These are phyloP conservation scores for Ceratocystis albifundus DNA, from an alignment of 2,329 filamentous ascomycete species.

Conservation along the genomic window DNA sequence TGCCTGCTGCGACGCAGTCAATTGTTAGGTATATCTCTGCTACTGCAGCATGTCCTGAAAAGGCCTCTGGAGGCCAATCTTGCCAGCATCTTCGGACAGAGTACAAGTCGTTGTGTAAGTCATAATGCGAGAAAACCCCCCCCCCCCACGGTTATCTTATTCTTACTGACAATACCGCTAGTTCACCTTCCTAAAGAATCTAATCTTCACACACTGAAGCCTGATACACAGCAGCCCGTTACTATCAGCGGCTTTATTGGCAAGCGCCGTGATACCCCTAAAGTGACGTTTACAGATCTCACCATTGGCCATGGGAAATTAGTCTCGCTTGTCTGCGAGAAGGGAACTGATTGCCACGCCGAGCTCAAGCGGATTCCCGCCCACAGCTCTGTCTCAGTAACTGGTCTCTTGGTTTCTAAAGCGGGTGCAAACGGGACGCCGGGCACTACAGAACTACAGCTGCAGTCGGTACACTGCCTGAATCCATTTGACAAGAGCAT, in stretches of 20 bases:
- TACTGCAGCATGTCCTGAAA: not conserved
- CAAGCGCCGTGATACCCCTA: constrained; percentile 53
- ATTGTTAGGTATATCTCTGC: constrained; percentile 4
- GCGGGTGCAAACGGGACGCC: constrained; percentile 25
- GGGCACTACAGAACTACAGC: constrained; percentile 24
- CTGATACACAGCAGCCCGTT: constrained; percentile 19
- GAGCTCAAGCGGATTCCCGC: constrained; percentile 38
- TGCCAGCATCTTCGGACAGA: constrained; percentile 11
- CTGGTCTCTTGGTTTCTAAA: constrained; percentile 31
- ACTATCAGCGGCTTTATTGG: constrained; percentile 59
- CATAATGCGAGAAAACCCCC: not conserved
- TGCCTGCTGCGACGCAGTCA: not conserved
- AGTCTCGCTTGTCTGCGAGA: constrained; percentile 32
- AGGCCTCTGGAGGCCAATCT: not conserved
- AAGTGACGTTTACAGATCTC: constrained; percentile 57
- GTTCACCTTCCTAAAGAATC: constrained; percentile 19
- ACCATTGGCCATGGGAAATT: constrained; percentile 31
- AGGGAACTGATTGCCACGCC: constrained; percentile 32
- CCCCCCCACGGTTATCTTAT: not conserved
- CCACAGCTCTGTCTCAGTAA: constrained; percentile 43
- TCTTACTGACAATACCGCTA: constrained; percentile 8
- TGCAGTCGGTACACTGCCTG: constrained; percentile 49
- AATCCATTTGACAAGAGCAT: constrained; percentile 66
- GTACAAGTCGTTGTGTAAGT: constrained; percentile 21
- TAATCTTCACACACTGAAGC: constrained; percentile 12